phyloP scores from a whole-genome alignment of 2,329 filamentous ascomycete genomes.

The Diaporthe humulicola region DNA sequence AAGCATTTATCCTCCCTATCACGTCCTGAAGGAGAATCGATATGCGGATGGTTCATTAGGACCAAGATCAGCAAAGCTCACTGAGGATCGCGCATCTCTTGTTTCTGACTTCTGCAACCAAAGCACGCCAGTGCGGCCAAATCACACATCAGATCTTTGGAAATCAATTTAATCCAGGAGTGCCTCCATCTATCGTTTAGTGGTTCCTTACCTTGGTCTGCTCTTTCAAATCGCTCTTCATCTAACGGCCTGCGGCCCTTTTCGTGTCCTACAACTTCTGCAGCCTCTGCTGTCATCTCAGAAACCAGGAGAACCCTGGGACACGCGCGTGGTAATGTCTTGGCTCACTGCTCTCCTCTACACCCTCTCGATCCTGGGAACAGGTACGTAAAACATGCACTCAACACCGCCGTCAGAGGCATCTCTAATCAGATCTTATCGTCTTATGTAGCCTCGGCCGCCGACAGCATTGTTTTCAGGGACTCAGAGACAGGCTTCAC shows the following conservation, averaged over 20 bases:
- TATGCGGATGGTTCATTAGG: neutral
- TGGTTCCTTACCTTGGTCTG: constrained; percentile 17
- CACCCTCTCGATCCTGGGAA: constrained; percentile 4
- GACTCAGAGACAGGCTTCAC: constrained; percentile 33
- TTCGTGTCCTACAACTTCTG: constrained; percentile 29
- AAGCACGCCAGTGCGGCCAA: neutral
- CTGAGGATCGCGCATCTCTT: neutral
- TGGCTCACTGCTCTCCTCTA: neutral
- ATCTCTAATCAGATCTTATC: neutral
- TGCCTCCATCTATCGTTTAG: constrained; percentile 22
- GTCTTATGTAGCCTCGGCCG: neutral
- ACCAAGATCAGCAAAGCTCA: neutral
- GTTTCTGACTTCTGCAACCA: neutral
- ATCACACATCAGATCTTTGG: constrained; percentile 13
- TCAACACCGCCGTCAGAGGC: neutral
- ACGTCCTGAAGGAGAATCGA: neutral
- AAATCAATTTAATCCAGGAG: constrained; percentile 25
- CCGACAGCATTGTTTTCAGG: constrained; percentile 26
- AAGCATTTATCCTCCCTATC: constrained; percentile 29
- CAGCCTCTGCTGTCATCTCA: constrained; percentile 1
- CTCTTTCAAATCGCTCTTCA: constrained; percentile 24
- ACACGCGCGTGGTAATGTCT: neutral
- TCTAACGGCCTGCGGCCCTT: constrained; percentile 21
- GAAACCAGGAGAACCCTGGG: neutral
- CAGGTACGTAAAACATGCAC: neutral